These are phyloP conservation scores for Penicillium sp. DNA, from an alignment of 2,329 filamentous ascomycete species.

Conservation along the genomic window DNA sequence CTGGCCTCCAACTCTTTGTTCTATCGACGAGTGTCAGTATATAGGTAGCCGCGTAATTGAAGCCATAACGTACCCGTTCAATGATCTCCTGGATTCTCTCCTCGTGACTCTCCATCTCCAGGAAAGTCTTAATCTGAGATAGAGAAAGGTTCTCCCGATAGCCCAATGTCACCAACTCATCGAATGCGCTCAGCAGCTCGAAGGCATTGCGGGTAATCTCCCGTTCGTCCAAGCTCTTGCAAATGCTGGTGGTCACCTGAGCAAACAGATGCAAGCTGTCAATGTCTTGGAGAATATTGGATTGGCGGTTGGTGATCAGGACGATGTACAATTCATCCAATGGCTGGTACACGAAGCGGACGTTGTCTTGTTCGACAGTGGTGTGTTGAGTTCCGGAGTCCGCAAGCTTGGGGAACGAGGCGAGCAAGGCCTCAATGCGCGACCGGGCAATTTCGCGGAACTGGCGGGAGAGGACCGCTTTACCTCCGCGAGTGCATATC, in stretches of 20 bases:
- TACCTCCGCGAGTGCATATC: slow-evolving; percentile 97
- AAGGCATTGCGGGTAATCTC: slow-evolving; percentile 95
- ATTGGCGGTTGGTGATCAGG: slow-evolving; percentile 98
- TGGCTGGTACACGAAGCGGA: slow-evolving; percentile 98
- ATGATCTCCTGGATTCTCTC: slow-evolving; percentile 99
- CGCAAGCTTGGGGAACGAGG: slow-evolving; percentile 95
- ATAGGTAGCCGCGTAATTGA: slow-evolving; percentile 18
- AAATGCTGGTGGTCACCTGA: slow-evolving; percentile 94
- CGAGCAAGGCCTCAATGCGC: slow-evolving; percentile 91
- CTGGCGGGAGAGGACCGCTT: slow-evolving; percentile 95
- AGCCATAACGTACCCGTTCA: slow-evolving; percentile 62
- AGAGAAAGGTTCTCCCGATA: slow-evolving; percentile 96
- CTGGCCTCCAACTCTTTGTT: slow-evolving; percentile 99
- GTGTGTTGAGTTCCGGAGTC: slow-evolving; percentile 96
- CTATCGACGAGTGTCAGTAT: slow-evolving; percentile 46
- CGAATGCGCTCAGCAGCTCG: slow-evolving; percentile 92
- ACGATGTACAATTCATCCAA: slow-evolving; percentile 99
- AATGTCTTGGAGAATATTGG: slow-evolving; percentile 98
- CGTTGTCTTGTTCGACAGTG: slow-evolving; percentile 97
- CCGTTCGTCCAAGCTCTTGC: slow-evolving; percentile 91
- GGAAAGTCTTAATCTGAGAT: slow-evolving; percentile 96
- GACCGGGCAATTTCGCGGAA: slow-evolving; percentile 98
- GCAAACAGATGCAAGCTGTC: slow-evolving; percentile 97
- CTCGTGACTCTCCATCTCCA: slow-evolving; percentile 99
- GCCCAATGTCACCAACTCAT: slow-evolving; percentile 92